Conservation (phyloP, 2,329 filamentous ascomycete species). For the Bisporella sp. region DNA sequence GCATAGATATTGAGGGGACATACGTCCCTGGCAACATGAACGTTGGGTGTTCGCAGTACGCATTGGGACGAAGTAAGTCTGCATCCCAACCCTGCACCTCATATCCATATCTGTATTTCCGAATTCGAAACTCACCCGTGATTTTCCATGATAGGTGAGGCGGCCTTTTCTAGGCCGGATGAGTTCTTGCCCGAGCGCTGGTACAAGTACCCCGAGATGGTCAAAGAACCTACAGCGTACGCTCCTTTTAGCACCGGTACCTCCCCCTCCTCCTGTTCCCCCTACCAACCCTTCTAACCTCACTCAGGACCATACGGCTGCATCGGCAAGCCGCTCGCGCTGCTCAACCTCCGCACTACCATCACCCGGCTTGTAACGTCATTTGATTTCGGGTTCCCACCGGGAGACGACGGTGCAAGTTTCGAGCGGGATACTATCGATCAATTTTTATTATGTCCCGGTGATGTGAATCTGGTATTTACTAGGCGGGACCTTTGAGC, state of each 20-base stretch:
- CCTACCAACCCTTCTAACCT: not conserved
- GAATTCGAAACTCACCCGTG: no score
- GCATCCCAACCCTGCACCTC: no score
- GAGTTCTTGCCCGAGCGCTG: slow-evolving; percentile 20
- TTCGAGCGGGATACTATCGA: no score
- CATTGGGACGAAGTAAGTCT: not conserved
- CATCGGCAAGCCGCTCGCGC: slow-evolving; percentile 5
- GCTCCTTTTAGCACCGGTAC: slow-evolving; percentile 24
- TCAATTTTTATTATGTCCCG: no score
- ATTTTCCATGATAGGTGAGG: not conserved
- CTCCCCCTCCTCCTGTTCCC: not conserved
- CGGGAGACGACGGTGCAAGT: slow-evolving; percentile 1
- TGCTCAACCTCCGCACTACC: slow-evolving; percentile 4
- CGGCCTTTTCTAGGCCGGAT: not conserved
- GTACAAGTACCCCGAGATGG: slow-evolving; percentile 14
- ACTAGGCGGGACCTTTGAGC: no score
- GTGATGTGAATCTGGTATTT: no score
- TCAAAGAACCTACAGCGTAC: slow-evolving; percentile 18
- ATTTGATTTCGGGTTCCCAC: slow-evolving; percentile 5
- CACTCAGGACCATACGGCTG: slow-evolving; percentile 7
- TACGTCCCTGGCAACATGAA: slow-evolving; percentile 14
- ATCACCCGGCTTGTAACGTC: not conserved
- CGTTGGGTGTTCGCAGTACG: slow-evolving; percentile 7
- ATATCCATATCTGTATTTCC: no score
- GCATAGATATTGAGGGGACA: slow-evolving; percentile 22